phyloP scores from a whole-genome alignment of 441 rosid genomes.

The Flueggea neowawraea region DNA sequence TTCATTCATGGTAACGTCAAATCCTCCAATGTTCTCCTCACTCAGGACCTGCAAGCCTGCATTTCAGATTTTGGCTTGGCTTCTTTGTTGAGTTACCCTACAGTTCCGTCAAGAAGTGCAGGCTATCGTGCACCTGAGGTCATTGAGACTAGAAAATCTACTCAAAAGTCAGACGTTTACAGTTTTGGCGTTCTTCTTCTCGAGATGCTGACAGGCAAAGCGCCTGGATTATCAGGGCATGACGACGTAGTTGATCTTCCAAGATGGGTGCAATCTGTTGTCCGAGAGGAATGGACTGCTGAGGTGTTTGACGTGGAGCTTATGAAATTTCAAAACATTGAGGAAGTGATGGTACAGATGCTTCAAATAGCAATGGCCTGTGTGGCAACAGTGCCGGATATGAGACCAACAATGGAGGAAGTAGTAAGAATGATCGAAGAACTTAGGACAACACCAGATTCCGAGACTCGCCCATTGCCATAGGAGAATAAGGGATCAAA shows the following conservation, averaged over 20 bases:
- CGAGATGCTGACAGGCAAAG: slow-evolving; percentile 86
- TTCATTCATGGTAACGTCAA: slow-evolving; percentile 84
- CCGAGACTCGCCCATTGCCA: slow-evolving; percentile 34
- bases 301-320: slow-evolving; percentile 87
- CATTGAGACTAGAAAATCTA: slow-evolving; percentile 71
- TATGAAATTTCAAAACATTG: slow-evolving; percentile 61
- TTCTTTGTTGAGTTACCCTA: slow-evolving; percentile 53
- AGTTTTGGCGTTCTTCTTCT: slow-evolving; percentile 92
- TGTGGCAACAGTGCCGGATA: slow-evolving; percentile 66
- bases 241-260: slow-evolving; percentile 81
- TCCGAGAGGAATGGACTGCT: slow-evolving; percentile 96
- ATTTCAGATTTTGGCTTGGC: slow-evolving; percentile 72
- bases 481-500: slow-evolving; percentile 34
- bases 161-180: slow-evolving; percentile 78
- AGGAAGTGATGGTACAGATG: slow-evolving; percentile 98
- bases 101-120: slow-evolving; percentile 56
- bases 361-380: slow-evolving; percentile 92
- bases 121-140: slow-evolving; percentile 93
- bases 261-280: slow-evolving; percentile 93
- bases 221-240: slow-evolving; percentile 57
- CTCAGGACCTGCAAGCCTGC: slow-evolving; percentile 45
- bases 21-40: slow-evolving; percentile 80
- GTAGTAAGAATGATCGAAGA: slow-evolving; percentile 64
- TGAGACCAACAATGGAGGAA: slow-evolving; percentile 72
- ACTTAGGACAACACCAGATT: slow-evolving; percentile 31